Evolutionary conservation across 1,284 basidiomycete species (phyloP).

Genomic region (Tilletia horrida): DNA sequence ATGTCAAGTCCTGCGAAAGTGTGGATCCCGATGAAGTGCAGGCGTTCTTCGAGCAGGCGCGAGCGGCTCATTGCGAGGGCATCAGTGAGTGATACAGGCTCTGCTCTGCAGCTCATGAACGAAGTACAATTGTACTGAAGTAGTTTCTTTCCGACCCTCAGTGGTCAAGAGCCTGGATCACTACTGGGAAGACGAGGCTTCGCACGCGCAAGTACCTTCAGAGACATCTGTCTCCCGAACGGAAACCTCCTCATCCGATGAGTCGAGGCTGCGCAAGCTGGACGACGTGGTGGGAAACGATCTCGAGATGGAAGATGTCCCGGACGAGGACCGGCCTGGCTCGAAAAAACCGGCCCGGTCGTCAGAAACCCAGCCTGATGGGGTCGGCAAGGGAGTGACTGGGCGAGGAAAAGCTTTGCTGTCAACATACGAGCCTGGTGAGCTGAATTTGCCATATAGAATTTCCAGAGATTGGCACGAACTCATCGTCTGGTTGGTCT

Average conservation of each 20-base stretch:
- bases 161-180: conserved; percentile 74
- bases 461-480: too few species aligned
- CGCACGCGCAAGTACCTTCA: background rate
- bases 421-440: conserved; percentile 79
- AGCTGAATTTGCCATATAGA: background rate
- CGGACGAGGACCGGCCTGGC: conserved; percentile 21
- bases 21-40: conserved; percentile 65
- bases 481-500: background rate
- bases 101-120: background rate
- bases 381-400: conserved; percentile 40
- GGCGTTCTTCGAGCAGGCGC: conserved; percentile 73
- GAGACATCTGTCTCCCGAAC: too few species aligned
- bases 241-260: background rate
- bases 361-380: conserved; percentile 52
- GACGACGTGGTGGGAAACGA: conserved; percentile 42
- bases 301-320: conserved; percentile 38
- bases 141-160: background rate
- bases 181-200: conserved; percentile 29
- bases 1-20: conserved; percentile 75
- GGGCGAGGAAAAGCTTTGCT: conserved; percentile 67
- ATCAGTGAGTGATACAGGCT: conserved; percentile 58
- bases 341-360: conserved; percentile 2
- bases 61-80: conserved; percentile 81
- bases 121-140: background rate
- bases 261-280: conserved; percentile 32